A percentile compares a stretch with the other conserved stretches of the same genome.
phyloP scores from a whole-genome alignment of 495 filamentous ascomycete species.

The Glarea lozoyensis region DNA sequence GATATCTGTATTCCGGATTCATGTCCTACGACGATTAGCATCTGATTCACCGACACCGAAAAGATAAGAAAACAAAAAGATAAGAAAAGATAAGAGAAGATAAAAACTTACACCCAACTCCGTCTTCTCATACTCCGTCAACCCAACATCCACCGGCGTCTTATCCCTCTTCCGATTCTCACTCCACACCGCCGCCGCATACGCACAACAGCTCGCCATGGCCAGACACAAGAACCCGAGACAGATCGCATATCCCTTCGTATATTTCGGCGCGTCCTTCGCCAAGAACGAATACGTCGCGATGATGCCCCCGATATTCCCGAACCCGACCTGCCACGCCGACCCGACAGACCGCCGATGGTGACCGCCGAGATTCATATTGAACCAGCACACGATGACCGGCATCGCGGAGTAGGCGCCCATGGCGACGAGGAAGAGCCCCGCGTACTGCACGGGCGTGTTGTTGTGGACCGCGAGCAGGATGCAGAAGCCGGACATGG shows the following conservation, averaged over 20 bases:
- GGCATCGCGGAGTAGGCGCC: constrained; percentile 67
- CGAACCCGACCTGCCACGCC: constrained; percentile 86
- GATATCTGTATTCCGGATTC: constrained; percentile 23
- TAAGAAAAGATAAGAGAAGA: neutral
- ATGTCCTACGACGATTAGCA: constrained; percentile 18
- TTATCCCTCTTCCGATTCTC: constrained; percentile 62
- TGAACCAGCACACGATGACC: constrained; percentile 85
- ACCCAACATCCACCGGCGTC: constrained; percentile 35
- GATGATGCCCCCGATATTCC: constrained; percentile 93
- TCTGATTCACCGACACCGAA: neutral
- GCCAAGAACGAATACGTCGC: constrained; percentile 72
- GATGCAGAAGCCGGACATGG: constrained; percentile 64
- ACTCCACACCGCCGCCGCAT: constrained; percentile 46
- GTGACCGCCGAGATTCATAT: constrained; percentile 86
- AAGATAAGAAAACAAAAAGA: neutral
- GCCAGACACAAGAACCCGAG: constrained; percentile 65
- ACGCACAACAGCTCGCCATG: constrained; percentile 47
- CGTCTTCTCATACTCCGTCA: constrained; percentile 67
- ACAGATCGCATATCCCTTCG: constrained; percentile 69
- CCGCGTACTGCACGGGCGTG: constrained; percentile 55
- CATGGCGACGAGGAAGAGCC: constrained; percentile 63
- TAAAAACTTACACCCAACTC: constrained; percentile 45
- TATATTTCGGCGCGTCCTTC: constrained; percentile 62
- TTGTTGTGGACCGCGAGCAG: constrained; percentile 57
- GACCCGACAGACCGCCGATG: constrained; percentile 73